These are phyloP conservation scores for Chlamydomonas incerta DNA, from an alignment of 139 green algal species.

Conservation along the genomic window DNA sequence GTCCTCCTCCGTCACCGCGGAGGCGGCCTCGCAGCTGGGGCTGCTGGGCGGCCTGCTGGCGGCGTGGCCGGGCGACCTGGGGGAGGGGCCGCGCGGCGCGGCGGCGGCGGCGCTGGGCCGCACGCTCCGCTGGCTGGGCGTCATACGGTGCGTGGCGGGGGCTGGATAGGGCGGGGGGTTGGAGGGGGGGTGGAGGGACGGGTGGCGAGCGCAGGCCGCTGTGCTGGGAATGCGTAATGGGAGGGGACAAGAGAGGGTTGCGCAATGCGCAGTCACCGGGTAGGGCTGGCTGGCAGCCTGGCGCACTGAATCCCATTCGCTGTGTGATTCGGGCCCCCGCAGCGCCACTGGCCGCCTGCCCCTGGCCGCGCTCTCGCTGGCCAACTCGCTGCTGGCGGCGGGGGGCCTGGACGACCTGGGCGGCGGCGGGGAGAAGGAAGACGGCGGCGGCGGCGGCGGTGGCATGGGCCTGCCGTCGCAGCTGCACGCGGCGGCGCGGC, in stretches of 20 bases:
- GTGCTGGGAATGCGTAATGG: too few relatives aligned
- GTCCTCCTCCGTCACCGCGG: not conserved
- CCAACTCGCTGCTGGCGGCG: not conserved
- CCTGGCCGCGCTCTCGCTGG: too few relatives aligned
- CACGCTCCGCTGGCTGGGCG: not conserved
- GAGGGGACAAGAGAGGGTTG: too few relatives aligned
- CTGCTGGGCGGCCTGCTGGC: not conserved
- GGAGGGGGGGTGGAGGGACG: too few relatives aligned
- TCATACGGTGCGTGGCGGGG: not conserved
- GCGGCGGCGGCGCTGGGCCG: not conserved
- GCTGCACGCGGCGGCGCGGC: conserved; percentile 5
- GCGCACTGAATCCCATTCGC: too few relatives aligned
- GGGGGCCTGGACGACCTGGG: conserved; percentile 20
- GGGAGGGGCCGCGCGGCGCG: not conserved
- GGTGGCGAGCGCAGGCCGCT: too few relatives aligned
- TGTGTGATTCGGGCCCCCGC: too few relatives aligned
- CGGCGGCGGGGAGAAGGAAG: not conserved
- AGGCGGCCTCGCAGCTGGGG: not conserved
- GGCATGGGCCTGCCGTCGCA: not conserved
- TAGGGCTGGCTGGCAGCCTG: too few relatives aligned
- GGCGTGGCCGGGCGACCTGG: conserved; percentile 14
- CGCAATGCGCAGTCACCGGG: too few relatives aligned
- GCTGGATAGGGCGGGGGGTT: too few relatives aligned
- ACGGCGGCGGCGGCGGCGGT: not conserved
- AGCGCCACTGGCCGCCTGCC: too few relatives aligned